Base-by-base conservation (phyloP, 2,329 filamentous ascomycete genomes). In the Didymella arachidicola region DNA sequence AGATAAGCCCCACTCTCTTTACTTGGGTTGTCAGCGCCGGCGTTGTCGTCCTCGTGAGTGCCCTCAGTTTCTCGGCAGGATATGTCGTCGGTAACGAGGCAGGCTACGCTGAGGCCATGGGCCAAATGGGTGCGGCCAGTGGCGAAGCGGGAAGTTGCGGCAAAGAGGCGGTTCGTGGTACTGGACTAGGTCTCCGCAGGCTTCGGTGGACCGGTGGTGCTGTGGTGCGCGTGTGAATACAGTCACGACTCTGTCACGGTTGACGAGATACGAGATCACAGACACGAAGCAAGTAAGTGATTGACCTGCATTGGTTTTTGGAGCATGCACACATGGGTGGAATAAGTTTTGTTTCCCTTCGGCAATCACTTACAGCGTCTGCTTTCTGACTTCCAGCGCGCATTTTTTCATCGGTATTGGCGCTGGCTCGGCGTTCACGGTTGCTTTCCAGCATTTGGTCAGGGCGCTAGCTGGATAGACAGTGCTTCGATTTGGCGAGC, bases 21-120 rank as follows among this genome's bases (percentile, higher is more conserved):
- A 88, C 86, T 0, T 89, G 87, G 87, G 84, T 88, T 4, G 83
- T 88, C 45, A 86, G 85, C 47, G 87, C 87, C 0, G 86, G 87
- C 2, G 86, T 89, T 18, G 84, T 89, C 1, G 84, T 89, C 2
- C 79, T 88, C 0, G 83, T 89, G 54, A 86, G 84, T 16, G 87
- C 86, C 2, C 82, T 89, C 61, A 87, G 85, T 65, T 89, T 89
- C 72, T 85, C 84, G 0, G 86, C 87, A 4, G 87, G 87, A 1
- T 89, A 88, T 66, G 83, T 84, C 14, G 79, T 87, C 14, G 87
- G 87, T 11, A 81, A 81, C 53, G 86, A 88, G 62, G 81, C 84
- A 4, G 85, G 85, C 1, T 78, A 80, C 50, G 76, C 82, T 2
- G 86, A 88, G 67, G 80, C 70, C 7, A 62, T 76, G 58, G 69